Conservation (phyloP, 148 eudicot species). For the Persicaria tinctoria region DNA sequence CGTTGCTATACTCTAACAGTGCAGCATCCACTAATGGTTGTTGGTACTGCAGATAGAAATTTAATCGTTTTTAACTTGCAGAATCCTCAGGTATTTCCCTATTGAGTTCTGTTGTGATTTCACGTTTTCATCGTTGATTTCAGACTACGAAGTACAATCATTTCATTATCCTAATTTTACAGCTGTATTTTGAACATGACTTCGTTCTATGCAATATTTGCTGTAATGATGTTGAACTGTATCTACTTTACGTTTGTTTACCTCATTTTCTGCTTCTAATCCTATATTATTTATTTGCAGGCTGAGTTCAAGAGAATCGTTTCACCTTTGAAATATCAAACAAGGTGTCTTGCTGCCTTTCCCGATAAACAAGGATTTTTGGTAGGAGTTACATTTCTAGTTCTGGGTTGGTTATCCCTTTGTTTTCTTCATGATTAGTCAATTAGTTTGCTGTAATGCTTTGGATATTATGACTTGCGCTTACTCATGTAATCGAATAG, state of each 20-base stretch:
- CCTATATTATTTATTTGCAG: conserved; percentile 25
- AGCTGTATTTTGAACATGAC: not conserved
- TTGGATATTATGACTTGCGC: not conserved
- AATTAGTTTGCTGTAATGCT: not conserved
- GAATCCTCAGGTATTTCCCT: conserved; percentile 65
- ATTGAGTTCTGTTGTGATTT: not conserved
- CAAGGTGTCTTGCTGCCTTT: conserved; percentile 93
- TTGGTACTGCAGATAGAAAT: conserved; percentile 91
- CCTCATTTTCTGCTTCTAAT: not conserved
- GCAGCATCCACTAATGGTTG: conserved; percentile 85
- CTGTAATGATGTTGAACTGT: not conserved
- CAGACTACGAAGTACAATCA: too few relatives aligned
- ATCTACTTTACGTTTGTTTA: not conserved
- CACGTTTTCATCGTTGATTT: too few relatives aligned
- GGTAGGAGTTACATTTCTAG: conserved; percentile 29
- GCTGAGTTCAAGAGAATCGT: conserved; percentile 70
- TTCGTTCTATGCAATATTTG: not conserved
- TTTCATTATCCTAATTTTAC: not conserved
- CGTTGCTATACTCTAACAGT: conserved; percentile 92
- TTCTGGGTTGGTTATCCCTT: not conserved
- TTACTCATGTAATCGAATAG: not conserved
- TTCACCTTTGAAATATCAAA: conserved; percentile 92
- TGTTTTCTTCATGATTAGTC: not conserved
- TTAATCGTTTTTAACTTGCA: conserved; percentile 70
- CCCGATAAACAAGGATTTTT: conserved; percentile 95